A percentile compares a stretch with the other conserved stretches of the same genome.
These are phyloP conservation scores for Castanospermum australe DNA, from an alignment of 306 rosid genomes.

Conservation along the genomic window DNA sequence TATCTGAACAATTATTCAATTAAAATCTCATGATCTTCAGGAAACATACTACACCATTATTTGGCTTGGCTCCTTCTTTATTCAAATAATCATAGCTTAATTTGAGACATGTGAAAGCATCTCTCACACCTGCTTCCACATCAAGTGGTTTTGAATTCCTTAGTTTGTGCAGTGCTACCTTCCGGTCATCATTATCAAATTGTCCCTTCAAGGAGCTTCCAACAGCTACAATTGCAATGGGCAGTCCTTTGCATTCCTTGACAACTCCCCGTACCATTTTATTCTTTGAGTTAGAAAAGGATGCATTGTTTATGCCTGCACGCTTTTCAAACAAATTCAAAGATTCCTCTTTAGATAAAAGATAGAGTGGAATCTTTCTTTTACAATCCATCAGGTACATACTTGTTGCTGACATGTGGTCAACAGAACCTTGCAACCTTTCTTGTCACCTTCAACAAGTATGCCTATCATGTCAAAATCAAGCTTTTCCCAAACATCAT, in stretches of 20 bases:
- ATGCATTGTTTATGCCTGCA: not conserved
- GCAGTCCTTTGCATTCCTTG: not conserved
- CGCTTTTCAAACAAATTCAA: not conserved
- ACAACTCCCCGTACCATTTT: not conserved
- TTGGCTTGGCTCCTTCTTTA: not conserved
- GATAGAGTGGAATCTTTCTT: not conserved
- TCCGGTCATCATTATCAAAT: not conserved
- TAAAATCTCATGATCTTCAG: not conserved
- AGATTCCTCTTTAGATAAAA: not conserved
- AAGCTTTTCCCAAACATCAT: not conserved
- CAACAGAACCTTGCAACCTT: not conserved
- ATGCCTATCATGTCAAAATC: not conserved
- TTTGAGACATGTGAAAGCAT: not conserved
- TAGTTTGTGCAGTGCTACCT: not conserved
- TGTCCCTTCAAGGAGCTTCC: not conserved
- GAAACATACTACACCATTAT: not conserved
- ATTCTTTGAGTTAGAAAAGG: too few relatives aligned
- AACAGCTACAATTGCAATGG: not conserved
- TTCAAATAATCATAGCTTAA: not conserved
- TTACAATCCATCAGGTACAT: not conserved
- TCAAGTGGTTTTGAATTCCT: not conserved
- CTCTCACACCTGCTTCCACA: not conserved
- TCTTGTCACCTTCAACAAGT: too few relatives aligned
- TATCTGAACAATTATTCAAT: not conserved
- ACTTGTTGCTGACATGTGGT: not conserved